Evolutionary conservation across 1,139 yeast genomes (phyloP), one percentile per base, ranked within the genome.

Genomic region (Magnusiomyces magnusii): DNA sequence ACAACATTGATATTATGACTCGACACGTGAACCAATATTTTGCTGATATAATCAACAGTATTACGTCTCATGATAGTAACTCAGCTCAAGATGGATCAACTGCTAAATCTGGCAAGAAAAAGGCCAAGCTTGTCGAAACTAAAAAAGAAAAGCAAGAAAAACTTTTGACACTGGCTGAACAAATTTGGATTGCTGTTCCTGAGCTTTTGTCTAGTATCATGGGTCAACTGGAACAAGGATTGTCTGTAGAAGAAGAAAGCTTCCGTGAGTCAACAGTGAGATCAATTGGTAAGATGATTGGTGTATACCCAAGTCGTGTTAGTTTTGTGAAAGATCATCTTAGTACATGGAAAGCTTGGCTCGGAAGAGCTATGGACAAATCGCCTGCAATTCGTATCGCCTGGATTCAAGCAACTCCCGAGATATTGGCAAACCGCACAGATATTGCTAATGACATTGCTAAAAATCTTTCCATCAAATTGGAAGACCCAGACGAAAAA

Each of bases 171-270:
- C 73, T 90, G 44, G 77, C 87, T 0, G 75, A 84, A 5, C 86
- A 86, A 63, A 76, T 91, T 2, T 92, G 97, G 97, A 80, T 77
- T 63, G 79, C 81, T 58, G 85, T 85, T 0, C 97, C 97, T 0
- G 93, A 87, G 50, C 74, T 89, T 36, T 74, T 90, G 28, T 79
- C 81, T 2, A 83, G 95, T 0, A 87, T 87, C 0, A 81, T 89
- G 78, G 95, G 96, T 0, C 80, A 89, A 60, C 76, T 91, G 5
- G 91, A 88, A 64, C 93, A 88, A 67, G 96, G 90, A 64, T 74
- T 92, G 57, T 57, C 63, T 17, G 86, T 93, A 0, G 93, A 87
- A 54, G 83, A 86, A 64, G 82, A 81, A 28, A 72, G 77, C 23
- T 77, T 87, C 31, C 79, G 97, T 62, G 71, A 77, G 0, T 71